A percentile compares a stretch with the other conserved stretches of the same genome.
These are phyloP conservation scores for Rhizopus arrhizus DNA, from an alignment of 371 early-diverging fungal species.

Conservation along the genomic window DNA sequence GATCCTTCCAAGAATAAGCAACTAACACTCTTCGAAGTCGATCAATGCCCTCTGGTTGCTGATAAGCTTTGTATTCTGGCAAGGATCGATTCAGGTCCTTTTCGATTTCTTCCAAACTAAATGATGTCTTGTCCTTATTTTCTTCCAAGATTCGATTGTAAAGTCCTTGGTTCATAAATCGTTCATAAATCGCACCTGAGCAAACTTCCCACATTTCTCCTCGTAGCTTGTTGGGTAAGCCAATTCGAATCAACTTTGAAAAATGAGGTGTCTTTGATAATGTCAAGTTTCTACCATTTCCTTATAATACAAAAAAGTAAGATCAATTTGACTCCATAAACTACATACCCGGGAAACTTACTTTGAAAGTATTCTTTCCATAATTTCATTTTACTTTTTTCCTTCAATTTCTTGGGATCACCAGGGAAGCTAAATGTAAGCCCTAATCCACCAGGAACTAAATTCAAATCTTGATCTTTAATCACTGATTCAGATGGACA, in stretches of 20 bases:
- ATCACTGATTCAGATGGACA: constrained; percentile 78
- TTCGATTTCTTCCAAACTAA: constrained; percentile 94
- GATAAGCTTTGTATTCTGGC: constrained; percentile 94
- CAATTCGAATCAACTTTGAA: constrained; percentile 89
- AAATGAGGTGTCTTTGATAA: constrained; percentile 80
- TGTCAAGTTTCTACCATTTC: constrained; percentile 90
- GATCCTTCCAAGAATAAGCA: constrained; percentile 84
- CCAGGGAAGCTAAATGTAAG: constrained; percentile 84
- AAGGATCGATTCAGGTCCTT: constrained; percentile 93
- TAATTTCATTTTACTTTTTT: constrained; percentile 74
- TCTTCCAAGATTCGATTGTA: constrained; percentile 78
- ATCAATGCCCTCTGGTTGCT: constrained; percentile 88
- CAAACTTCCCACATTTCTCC: constrained; percentile 97
- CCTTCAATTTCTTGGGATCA: constrained; percentile 72
- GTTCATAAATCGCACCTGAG: constrained; percentile 85
- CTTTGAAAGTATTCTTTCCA: constrained; percentile 78
- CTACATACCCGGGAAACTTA: constrained; percentile 17
- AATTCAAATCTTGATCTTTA: constrained; percentile 50
- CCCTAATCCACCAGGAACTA: constrained; percentile 73
- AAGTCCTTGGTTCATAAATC: constrained; percentile 84
- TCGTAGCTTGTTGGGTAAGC: constrained; percentile 87
- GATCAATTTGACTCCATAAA: constrained; percentile 7
- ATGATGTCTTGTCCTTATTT: constrained; percentile 63
- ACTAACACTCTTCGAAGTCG: constrained; percentile 86
- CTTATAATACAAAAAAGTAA: constrained; percentile 33